phyloP scores from a whole-genome alignment of 2,329 filamentous ascomycete genomes.

The Allantophomopsis cytisporea region DNA sequence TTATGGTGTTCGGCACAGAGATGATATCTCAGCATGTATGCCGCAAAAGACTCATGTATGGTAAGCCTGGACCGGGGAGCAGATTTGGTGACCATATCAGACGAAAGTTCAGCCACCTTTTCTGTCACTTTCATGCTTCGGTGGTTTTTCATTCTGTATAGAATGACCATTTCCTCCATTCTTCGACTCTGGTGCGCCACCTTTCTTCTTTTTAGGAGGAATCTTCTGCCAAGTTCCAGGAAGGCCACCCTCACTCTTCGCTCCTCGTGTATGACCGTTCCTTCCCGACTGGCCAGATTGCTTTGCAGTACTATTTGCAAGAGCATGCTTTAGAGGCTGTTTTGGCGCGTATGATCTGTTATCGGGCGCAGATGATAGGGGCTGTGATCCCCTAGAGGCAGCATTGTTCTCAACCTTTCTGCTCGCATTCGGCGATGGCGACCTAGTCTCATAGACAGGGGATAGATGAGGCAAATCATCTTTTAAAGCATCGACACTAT shows the following conservation, averaged over 20 bases:
- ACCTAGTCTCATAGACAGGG: slow-evolving; percentile 61
- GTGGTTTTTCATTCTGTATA: slow-evolving; percentile 35
- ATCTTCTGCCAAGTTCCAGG: slow-evolving; percentile 43
- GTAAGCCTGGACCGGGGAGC: no score
- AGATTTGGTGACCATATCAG: no score
- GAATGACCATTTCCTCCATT: slow-evolving; percentile 25
- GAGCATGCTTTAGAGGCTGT: slow-evolving; percentile 10
- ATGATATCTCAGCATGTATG: no score
- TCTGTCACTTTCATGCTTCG: slow-evolving; percentile 44
- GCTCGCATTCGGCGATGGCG: slow-evolving; percentile 51
- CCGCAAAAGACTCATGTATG: no score
- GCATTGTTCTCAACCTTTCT: slow-evolving; percentile 32
- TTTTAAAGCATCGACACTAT: slow-evolving; percentile 11
- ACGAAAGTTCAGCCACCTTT: slow-evolving; percentile 37
- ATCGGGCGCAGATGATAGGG: slow-evolving; percentile 3
- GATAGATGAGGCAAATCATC: slow-evolving; percentile 37
- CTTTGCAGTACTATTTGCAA: slow-evolving; percentile 22
- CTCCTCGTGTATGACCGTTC: slow-evolving; percentile 37
- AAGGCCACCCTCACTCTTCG: slow-evolving; percentile 37
- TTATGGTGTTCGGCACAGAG: no score
- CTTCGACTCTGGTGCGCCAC: slow-evolving; percentile 27
- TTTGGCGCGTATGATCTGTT: slow-evolving; percentile 7
- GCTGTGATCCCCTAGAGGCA: slow-evolving; percentile 5
- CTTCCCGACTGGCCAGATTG: slow-evolving; percentile 7
- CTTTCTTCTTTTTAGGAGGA: slow-evolving; percentile 37